phyloP scores from a whole-genome alignment of 1,284 basidiomycete species.

The Leccinum angustisporum region DNA sequence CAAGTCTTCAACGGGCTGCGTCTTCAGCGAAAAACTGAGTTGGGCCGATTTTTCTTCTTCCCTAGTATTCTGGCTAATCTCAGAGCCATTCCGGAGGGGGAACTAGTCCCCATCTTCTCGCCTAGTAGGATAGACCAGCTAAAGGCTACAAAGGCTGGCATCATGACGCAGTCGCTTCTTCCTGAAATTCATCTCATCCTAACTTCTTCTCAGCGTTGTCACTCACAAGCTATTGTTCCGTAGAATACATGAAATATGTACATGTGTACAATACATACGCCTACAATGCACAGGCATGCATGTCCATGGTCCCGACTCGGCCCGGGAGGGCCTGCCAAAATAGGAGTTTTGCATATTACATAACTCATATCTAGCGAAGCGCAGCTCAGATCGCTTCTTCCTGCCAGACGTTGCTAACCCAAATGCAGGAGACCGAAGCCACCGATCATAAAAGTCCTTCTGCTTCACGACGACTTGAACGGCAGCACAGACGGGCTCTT shows the following conservation, averaged over 20 bases:
- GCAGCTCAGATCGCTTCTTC: constrained; percentile 65
- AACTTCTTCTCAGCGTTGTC: neutral
- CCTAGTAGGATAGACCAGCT: too few species aligned
- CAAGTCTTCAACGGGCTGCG: constrained; percentile 26
- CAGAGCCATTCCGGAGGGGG: constrained; percentile 25
- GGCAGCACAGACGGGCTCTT: constrained; percentile 75
- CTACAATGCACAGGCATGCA: neutral
- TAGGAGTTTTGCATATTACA: neutral
- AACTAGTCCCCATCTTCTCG: constrained; percentile 20
- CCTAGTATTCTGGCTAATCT: constrained; percentile 31
- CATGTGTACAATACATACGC: neutral
- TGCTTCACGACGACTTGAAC: constrained; percentile 67
- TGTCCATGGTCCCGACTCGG: neutral
- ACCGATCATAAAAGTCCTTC: constrained; percentile 71
- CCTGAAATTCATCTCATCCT: neutral
- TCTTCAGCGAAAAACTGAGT: constrained; percentile 25
- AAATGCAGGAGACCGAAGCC: constrained; percentile 73
- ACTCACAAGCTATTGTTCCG: neutral
- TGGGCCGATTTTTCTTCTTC: constrained; percentile 37
- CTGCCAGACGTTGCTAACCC: constrained; percentile 64
- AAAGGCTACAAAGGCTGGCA: constrained; percentile 19
- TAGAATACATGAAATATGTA: neutral
- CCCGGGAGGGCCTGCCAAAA: neutral
- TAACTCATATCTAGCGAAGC: constrained; percentile 34
- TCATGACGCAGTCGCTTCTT: neutral